Base-by-base conservation (phyloP, 2,329 filamentous ascomycete species). In the Trichophyton equinum region DNA sequence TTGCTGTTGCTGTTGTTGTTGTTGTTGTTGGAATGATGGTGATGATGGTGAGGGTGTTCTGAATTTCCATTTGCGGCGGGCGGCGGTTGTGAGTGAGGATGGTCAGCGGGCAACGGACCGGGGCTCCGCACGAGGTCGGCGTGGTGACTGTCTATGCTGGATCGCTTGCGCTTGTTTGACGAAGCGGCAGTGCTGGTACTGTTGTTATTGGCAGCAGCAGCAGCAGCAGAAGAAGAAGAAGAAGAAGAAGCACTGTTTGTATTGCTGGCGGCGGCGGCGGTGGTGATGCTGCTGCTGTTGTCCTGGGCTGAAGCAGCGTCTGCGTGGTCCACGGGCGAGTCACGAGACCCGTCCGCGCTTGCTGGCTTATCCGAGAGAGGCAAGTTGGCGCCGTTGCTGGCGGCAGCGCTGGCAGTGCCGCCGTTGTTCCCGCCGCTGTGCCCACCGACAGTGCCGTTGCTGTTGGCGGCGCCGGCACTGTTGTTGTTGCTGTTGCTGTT, bases 91-190 rank as follows among this genome's bases (percentile, higher is more conserved):
- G 33, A 38, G 70, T 68, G 42, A 25, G 65, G 58, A 46, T 61
- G 57, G 9, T 74, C 76, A 47, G 75, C 76, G 62, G 68, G 71
- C 62, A 63, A 70, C 65, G 69, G 71, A 63, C 67, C 72, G 64
- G 75, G 75, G 68, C 67, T 75, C 67, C 62, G 68, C 58, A 66
- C 63, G 38, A 67, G 72, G 60, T 74, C 69, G 58, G 66, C 73
- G 62, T 73, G 71, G 61, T 68, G 72, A 61, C 85, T 85, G 42
- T 77, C 72, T 4, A 86, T 88, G 53, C 78, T 75, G 5, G 88
- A 89, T 63, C 88, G 82, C 73, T 90, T 92, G 62, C 79, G 73
- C 65, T 80, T 81, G 68, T 84, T 33, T 15, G 46, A 51, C 3
- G n/a, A 5, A 27, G 47, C 47, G 11, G 22, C 15, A 27, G 27